These are phyloP conservation scores for Fusarium caatingaense DNA, from an alignment of 2,329 filamentous ascomycete genomes.

Conservation along the genomic window DNA sequence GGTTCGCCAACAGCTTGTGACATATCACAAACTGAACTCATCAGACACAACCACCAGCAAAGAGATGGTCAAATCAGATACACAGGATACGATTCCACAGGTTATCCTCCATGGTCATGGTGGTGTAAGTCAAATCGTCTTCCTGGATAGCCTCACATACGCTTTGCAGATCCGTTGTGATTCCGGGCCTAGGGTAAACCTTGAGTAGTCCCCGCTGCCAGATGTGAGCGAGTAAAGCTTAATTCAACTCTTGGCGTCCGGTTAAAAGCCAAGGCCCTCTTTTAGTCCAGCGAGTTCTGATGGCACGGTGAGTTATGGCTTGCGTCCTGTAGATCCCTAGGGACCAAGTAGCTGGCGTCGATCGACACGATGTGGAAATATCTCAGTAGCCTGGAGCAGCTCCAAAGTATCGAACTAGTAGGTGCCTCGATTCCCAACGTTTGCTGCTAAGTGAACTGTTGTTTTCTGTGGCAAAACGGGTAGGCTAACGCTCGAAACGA, in stretches of 20 bases:
- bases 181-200: constrained; percentile 10
- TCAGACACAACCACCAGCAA: neutral
- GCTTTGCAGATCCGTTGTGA: neutral
- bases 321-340: neutral
- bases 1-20: neutral
- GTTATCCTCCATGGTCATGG: neutral
- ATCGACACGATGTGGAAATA: constrained; percentile 19
- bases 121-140: neutral
- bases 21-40: neutral
- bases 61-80: neutral
- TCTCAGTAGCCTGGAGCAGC: neutral
- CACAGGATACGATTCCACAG: neutral
- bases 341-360: neutral
- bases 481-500: neutral
- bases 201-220: neutral
- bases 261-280: neutral
- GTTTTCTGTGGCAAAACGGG: constrained; percentile 21
- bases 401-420: neutral
- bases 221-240: neutral
- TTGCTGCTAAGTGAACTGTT: neutral
- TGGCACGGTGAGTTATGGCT: constrained; percentile 9
- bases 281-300: neutral
- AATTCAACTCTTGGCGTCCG: neutral
- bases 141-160: neutral
- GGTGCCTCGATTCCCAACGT: constrained; percentile 15